These are phyloP conservation scores for Apophysomyces elegans DNA, from an alignment of 371 early-diverging fungal species.

Conservation along the genomic window DNA sequence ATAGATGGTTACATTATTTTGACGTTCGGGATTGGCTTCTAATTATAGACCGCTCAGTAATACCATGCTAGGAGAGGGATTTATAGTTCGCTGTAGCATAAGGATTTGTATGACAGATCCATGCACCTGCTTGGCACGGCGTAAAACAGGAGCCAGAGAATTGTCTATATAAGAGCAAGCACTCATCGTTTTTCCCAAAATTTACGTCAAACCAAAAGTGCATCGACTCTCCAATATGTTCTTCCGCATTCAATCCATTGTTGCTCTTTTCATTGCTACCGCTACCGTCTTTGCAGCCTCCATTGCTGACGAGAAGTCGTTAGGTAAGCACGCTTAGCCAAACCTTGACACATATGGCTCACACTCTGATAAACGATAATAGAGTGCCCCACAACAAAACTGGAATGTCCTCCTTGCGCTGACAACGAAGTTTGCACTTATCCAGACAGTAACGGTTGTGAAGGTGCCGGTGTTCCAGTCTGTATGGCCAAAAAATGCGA, in stretches of 20 bases:
- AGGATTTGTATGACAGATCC: no score
- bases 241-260: neutral
- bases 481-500: constrained; percentile 13
- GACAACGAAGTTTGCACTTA: constrained; percentile 27
- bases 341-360: neutral
- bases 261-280: neutral
- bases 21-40: no score
- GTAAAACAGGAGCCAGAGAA: no score
- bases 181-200: no score
- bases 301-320: neutral
- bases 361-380: no score
- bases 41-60: no score
- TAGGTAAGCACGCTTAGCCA: neutral
- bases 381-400: neutral
- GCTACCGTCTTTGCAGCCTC: neutral
- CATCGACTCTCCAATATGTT: neutral
- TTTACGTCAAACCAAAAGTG: no score
- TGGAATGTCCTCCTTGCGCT: constrained; percentile 32
- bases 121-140: no score
- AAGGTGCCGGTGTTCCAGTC: constrained; percentile 23
- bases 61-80: no score
- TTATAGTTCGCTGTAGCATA: no score
- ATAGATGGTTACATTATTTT: no score
- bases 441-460: constrained; percentile 35
- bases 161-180: no score